Base-by-base conservation (phyloP, 768 basidiomycete genomes). In the Dendrothele bispora region DNA sequence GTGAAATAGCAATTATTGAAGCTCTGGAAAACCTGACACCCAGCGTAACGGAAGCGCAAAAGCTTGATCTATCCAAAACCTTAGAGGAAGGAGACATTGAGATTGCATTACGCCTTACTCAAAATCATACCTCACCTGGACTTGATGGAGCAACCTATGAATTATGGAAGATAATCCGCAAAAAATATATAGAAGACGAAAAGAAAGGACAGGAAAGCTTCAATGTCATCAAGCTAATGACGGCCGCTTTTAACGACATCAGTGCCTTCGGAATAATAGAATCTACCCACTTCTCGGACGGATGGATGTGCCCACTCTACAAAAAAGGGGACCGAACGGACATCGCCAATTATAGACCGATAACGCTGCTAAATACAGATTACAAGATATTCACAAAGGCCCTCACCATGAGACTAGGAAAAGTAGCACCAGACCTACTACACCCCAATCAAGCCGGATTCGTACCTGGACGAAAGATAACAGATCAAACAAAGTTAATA, bases 371-470 rank as follows among this genome's bases (percentile, higher is more conserved):
- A 0, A 68, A 70, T 35, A 53, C 61, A 0, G 62, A 68, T 43
- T 70, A 70, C 7, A 69, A 70, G 30, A 17, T 66, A 0, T 40
- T 68, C 24, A 71, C 62, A 0, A 68, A 61, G n/a, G n/a, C n/a
- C n/a, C n/a, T n/a, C n/a, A n/a, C n/a, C n/a, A n/a, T n/a, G n/a
- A n/a, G n/a, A n/a, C n/a, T n/a, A n/a, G n/a, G n/a, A n/a, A n/a
- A n/a, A n/a, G n/a, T n/a, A n/a, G n/a, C n/a, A n/a, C n/a, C n/a
- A n/a, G n/a, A n/a, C n/a, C n/a, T n/a, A n/a, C n/a, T n/a, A n/a
- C n/a, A n/a, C n/a, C n/a, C n/a, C n/a, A n/a, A n/a, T n/a, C n/a
- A n/a, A n/a, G n/a, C n/a, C n/a, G n/a, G n/a, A n/a, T n/a, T n/a
- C n/a, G n/a, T n/a, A n/a, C n/a, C n/a, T n/a, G n/a, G n/a, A n/a